Percentiles rank a stretch among this genome's conserved stretches.
These are phyloP conservation scores for Suillus americanus DNA, from an alignment of 768 basidiomycete species.

Conservation along the genomic window DNA sequence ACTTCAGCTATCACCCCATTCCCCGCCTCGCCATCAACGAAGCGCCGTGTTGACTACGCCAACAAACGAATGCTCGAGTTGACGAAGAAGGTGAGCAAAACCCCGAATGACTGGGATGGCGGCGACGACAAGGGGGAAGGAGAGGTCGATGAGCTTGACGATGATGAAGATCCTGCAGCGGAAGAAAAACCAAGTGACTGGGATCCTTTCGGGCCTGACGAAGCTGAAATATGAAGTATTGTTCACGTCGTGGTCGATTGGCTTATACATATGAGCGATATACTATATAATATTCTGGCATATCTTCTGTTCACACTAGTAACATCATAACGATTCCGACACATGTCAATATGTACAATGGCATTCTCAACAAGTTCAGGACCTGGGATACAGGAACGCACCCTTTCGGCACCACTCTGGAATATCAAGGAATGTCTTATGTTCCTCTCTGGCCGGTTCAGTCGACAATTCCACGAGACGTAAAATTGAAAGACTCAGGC, in stretches of 20 bases:
- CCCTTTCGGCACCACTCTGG: background rate
- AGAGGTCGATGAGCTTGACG: constrained; percentile 19
- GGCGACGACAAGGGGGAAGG: constrained; percentile 21
- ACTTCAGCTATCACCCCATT: constrained; percentile 25
- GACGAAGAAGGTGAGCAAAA: constrained; percentile 30
- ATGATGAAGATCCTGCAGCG: constrained; percentile 19
- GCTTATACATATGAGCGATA: background rate
- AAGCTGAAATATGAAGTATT: constrained; percentile 19
- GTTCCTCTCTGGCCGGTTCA: background rate
- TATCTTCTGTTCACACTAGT: background rate
- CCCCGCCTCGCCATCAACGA: constrained; percentile 23
- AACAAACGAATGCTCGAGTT: constrained; percentile 27
- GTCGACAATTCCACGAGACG: background rate
- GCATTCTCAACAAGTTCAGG: background rate
- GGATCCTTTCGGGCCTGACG: constrained; percentile 29
- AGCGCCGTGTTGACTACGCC: constrained; percentile 32
- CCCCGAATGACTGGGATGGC: constrained; percentile 14
- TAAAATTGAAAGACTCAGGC: background rate
- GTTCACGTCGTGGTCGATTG: background rate
- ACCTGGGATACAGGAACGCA: background rate
- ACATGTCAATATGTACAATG: background rate
- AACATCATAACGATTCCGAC: background rate
- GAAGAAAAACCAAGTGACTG: constrained; percentile 31
- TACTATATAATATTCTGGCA: background rate
- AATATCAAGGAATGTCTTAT: background rate